A percentile compares a stretch with the other conserved stretches of the same genome.
Conservation (phyloP, 495 filamentous ascomycete genomes). For the Chaetomium cochliodes region DNA sequence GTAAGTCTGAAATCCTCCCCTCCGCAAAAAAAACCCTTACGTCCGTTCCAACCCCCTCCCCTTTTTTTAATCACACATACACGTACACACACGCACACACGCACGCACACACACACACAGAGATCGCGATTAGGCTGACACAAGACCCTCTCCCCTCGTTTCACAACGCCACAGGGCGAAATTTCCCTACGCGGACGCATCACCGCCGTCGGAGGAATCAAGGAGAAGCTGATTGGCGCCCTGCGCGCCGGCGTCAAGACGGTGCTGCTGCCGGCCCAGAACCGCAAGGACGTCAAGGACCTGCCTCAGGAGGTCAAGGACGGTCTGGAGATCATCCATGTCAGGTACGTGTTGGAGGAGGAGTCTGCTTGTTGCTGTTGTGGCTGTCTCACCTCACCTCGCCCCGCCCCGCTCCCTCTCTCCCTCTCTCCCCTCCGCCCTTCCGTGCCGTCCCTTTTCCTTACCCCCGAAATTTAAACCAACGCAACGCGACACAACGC, state of each 20-base stretch:
- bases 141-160: constrained; percentile 2
- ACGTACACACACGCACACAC: background rate
- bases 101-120: background rate
- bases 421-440: no score
- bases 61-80: background rate
- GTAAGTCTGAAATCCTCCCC: constrained; percentile 35
- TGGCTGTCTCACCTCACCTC: background rate
- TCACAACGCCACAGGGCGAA: constrained; percentile 61
- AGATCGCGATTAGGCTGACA: constrained; percentile 29
- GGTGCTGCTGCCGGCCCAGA: constrained; percentile 82
- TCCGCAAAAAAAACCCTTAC: background rate
- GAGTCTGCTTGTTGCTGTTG: background rate
- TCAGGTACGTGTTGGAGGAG: constrained; percentile 58
- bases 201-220: constrained; percentile 88
- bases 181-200: constrained; percentile 85
- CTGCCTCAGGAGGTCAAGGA: constrained; percentile 86
- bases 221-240: constrained; percentile 97
- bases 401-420: background rate
- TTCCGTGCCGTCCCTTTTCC: no score
- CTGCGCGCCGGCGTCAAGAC: constrained; percentile 91
- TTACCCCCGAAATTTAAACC: background rate
- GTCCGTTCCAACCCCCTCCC: background rate
- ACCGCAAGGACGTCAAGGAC: constrained; percentile 91
- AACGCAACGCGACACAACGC: background rate
- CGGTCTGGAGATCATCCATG: constrained; percentile 83